Conservation (phyloP, 768 basidiomycete genomes). For the Amanita brunnescens region DNA sequence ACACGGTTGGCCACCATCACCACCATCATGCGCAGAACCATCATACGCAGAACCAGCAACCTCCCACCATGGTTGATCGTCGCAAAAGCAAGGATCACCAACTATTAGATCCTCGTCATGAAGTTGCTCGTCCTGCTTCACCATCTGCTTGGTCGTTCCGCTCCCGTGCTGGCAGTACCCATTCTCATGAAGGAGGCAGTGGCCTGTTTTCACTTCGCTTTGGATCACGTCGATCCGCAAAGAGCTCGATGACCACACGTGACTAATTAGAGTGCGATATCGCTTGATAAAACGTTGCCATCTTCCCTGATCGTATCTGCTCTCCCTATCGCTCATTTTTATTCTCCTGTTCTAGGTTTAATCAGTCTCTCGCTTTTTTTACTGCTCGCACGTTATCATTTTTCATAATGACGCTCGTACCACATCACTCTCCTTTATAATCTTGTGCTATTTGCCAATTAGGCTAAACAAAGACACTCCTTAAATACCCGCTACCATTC, state of each 20-base stretch:
- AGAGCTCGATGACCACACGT: constrained; percentile 29
- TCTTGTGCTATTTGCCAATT: constrained; percentile 10
- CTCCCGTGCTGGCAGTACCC: constrained; percentile 65
- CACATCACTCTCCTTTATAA: constrained; percentile 6
- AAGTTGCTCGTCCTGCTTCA: constrained; percentile 54
- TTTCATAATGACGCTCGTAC: constrained; percentile 5
- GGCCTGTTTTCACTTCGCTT: constrained; percentile 70
- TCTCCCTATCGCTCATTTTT: constrained; percentile 6
- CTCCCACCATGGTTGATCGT: constrained; percentile 23
- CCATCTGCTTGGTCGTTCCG: constrained; percentile 78
- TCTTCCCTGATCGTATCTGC: constrained; percentile 17
- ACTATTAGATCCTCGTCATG: constrained; percentile 38
- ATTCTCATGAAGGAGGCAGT: constrained; percentile 54
- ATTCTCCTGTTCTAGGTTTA: constrained; percentile 3
- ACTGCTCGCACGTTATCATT: constrained; percentile 1
- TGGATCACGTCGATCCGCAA: constrained; percentile 55
- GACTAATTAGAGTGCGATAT: constrained; percentile 15
- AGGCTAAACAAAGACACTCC: constrained; percentile 4
- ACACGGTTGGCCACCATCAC: constrained; percentile 66
- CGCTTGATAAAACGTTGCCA: constrained; percentile 13
- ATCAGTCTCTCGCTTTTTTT: constrained; percentile 6
- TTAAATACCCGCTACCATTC: neutral
- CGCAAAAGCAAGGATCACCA: constrained; percentile 36
- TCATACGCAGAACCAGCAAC: constrained; percentile 21
- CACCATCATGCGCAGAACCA: constrained; percentile 53